These are phyloP conservation scores for Zygoascus ofunaensis DNA, from an alignment of 805 yeast species.

Conservation along the genomic window DNA sequence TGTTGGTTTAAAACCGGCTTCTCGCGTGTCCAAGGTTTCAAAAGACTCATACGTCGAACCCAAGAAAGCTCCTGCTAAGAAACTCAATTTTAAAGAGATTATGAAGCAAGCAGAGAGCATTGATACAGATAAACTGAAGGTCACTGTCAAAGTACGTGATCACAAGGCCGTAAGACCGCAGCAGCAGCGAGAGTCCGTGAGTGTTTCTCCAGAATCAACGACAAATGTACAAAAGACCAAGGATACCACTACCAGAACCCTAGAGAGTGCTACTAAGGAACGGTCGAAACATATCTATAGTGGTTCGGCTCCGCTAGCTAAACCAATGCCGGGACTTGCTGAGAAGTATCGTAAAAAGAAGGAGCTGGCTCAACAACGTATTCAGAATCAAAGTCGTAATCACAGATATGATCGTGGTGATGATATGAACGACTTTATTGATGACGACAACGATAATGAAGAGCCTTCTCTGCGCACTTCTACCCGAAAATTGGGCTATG, in stretches of 20 bases:
- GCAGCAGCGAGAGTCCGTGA: background rate
- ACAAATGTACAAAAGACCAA: background rate
- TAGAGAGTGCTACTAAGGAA: background rate
- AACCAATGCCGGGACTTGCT: conserved; percentile 32
- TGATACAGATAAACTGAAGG: conserved; percentile 41
- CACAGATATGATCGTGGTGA: conserved; percentile 34
- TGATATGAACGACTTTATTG: conserved; percentile 49
- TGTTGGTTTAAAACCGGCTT: background rate
- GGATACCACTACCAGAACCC: background rate
- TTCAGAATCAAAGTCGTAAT: conserved; percentile 18
- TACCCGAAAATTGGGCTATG: conserved; percentile 33
- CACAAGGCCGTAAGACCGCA: conserved; percentile 31
- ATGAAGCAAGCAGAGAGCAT: conserved; percentile 60
- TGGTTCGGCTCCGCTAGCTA: background rate
- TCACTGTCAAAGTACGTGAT: conserved; percentile 30
- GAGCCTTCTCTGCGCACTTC: conserved; percentile 11
- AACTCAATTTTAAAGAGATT: conserved; percentile 54
- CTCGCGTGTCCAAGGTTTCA: background rate
- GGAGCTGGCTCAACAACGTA: conserved; percentile 15
- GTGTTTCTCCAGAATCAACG: background rate
- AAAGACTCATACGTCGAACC: background rate
- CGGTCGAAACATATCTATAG: background rate
- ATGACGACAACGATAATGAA: conserved; percentile 38
- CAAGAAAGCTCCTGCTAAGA: conserved; percentile 18
- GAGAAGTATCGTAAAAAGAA: conserved; percentile 33